Conservation (phyloP, 352 stramenopile genomes). For the Pythium biforme region DNA sequence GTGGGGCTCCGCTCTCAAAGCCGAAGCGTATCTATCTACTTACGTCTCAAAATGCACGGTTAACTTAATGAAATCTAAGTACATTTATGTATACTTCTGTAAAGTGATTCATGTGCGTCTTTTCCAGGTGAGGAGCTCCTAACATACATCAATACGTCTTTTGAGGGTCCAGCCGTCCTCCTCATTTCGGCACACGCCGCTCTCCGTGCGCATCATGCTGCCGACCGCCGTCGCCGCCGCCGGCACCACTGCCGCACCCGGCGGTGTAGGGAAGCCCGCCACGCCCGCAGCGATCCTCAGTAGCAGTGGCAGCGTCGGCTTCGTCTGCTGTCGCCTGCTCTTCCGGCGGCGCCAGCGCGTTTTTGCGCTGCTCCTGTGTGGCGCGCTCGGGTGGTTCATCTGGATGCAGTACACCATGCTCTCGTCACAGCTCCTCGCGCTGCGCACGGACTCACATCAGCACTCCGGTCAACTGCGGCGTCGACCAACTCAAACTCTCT, state of each 20-base stretch:
- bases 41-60: too few relatives aligned
- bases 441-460: neutral
- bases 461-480: neutral
- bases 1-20: too few relatives aligned
- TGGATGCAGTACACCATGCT: constrained; percentile 61
- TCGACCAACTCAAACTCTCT: neutral
- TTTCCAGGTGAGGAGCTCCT: too few relatives aligned
- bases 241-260: too few relatives aligned
- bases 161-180: too few relatives aligned
- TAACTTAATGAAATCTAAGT: too few relatives aligned
- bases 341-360: constrained; percentile 13
- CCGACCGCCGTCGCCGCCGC: neutral
- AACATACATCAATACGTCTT: too few relatives aligned
- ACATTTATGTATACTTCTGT: too few relatives aligned
- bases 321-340: neutral
- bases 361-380: neutral
- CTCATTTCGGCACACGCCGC: too few relatives aligned
- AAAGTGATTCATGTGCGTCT: too few relatives aligned
- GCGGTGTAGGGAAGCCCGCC: neutral
- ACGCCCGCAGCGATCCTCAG: neutral
- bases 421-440: constrained; percentile 30
- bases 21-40: too few relatives aligned
- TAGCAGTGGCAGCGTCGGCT: constrained; percentile 5
- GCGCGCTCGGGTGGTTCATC: constrained; percentile 33
- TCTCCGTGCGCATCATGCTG: neutral